Evolutionary conservation across 1,284 basidiomycete species (phyloP), one percentile per base, ranked within the genome.

Genomic region (Leccinum subatratum): DNA sequence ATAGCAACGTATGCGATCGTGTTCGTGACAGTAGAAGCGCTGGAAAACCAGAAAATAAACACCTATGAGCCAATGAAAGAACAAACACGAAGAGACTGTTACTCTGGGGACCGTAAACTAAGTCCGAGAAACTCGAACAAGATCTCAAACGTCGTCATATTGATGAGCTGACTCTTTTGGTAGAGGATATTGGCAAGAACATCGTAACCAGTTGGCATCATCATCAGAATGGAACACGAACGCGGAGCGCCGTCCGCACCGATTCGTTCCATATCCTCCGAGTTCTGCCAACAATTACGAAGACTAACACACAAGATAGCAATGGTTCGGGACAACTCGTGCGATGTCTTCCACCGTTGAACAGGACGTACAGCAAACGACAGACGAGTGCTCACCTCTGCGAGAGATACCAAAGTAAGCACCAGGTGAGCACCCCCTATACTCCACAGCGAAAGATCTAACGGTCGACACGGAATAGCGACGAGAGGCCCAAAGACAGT

Each of bases 181-280:
- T 89, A 82, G 18, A 98, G 80, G 28, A 94, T 87, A 39, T 86
- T 85, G 1, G 89, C 87, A 5, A 98, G 82, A 42, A 95, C 88
- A 66, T 97, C 95, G 73, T 96, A 98, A 12, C 94, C 93, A 66
- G 88, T 93, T 95, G 45, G 45, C n/a, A 48, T 5, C 2, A 20
- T 20, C 8, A 20, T 48, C 45, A 48, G 45, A 48, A 11, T 48
- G 9, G 45, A 9, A 48, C 6, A 11, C 45, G 6, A n/a, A 48
- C n/a, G n/a, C n/a, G n/a, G n/a, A 62, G 51, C 5, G 16, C 28
- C 68, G 45, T 12, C 81, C 88, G 74, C 72, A 92, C 93, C 86
- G 59, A 95, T 79, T 42, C 88, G 81, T 74, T 96, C 94, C 89
- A 95, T 94, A 72, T 95, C 94, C 73, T 95, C 94, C 56, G 92